A percentile compares a stretch with the other conserved stretches of the same genome.
phyloP scores from a whole-genome alignment of 176 grass and related monocot species.

The Oryza longistaminata region DNA sequence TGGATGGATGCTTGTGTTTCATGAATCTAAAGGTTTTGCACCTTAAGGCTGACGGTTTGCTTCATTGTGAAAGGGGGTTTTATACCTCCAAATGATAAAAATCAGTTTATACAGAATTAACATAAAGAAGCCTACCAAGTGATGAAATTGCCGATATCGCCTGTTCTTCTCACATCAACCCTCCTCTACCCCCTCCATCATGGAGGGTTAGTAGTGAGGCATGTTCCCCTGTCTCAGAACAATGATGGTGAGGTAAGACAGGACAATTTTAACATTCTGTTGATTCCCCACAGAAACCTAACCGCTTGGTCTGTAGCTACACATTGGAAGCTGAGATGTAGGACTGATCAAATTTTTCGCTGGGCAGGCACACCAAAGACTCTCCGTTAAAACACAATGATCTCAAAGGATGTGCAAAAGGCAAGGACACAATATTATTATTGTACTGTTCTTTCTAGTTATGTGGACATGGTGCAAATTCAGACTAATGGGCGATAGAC shows the following conservation, averaged over 20 bases:
- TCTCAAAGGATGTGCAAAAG: background rate
- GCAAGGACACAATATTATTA: background rate
- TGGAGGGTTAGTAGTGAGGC: constrained; percentile 72
- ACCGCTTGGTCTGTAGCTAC: background rate
- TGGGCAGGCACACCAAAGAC: constrained; percentile 15
- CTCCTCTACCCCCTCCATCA: constrained; percentile 64
- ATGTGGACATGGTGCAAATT: background rate
- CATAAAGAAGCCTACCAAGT: constrained; percentile 71
- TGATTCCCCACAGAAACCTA: background rate
- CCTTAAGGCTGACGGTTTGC: constrained; percentile 18
- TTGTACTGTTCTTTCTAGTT: constrained; percentile 11
- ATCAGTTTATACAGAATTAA: constrained; percentile 44
- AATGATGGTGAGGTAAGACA: constrained; percentile 69
- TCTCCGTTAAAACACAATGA: background rate
- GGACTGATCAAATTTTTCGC: constrained; percentile 11
- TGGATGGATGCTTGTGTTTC: constrained; percentile 8
- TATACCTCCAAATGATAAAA: constrained; percentile 49
- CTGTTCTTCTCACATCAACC: constrained; percentile 78
- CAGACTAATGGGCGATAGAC: constrained; percentile 8
- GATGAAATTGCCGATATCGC: constrained; percentile 61
- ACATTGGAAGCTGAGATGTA: background rate
- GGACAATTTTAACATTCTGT: constrained; percentile 41
- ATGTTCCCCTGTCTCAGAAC: constrained; percentile 80
- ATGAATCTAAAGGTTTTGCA: constrained; percentile 27
- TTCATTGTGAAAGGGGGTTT: background rate